Evolutionary conservation across 2,329 filamentous ascomycete species (phyloP), one percentile per base, ranked within the genome.

Genomic region (Calonectria hawksworthii): DNA sequence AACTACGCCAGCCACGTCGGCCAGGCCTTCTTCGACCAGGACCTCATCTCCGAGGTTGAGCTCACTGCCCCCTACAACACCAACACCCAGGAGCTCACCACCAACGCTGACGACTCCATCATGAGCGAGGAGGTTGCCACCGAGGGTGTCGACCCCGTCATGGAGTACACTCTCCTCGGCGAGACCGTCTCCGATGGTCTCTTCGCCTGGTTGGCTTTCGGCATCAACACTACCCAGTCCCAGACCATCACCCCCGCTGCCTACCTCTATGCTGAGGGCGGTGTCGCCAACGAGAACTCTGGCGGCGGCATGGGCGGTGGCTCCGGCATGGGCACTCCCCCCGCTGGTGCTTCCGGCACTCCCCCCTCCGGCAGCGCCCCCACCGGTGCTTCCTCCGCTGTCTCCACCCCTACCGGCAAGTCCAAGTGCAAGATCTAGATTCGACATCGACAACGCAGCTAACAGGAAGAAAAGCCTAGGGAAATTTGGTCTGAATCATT

Each of bases 1-100:
- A 82, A 82, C 54, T 84, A 83, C 41, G 87, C 90, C 68, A 89
- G 90, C 11, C 91, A 93, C 82, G 88, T 93, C 36, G 92, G 92
- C n/a, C 92, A 94, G 82, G 83, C 92, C 70, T 93, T 92, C 85
- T 91, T 92, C 80, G 90, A 93, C 82, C 89, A 93, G 79, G 86
- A 87, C 69, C 87, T 93, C 41, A 88, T 92, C 74, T 75, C 83
- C 6, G 80, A 85, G 28, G 90, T 93, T 61, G 89, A 92, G 73
- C 80, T 83, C 23, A 84, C 84, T 0, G 79, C 83, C 2, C 90
- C 91, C 0, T 90, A 91, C 82, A 82, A 78, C 51, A 81, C 80
- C 70, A 91, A 90, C 82, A 86, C 83, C 0, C 86, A 88, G 77
- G 76, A 82, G 0, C 71, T 89, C 38, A 92, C 88, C 4, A 83